These are phyloP conservation scores for Camellia japonica DNA, from an alignment of 148 eudicot genomes.

Conservation along the genomic window DNA sequence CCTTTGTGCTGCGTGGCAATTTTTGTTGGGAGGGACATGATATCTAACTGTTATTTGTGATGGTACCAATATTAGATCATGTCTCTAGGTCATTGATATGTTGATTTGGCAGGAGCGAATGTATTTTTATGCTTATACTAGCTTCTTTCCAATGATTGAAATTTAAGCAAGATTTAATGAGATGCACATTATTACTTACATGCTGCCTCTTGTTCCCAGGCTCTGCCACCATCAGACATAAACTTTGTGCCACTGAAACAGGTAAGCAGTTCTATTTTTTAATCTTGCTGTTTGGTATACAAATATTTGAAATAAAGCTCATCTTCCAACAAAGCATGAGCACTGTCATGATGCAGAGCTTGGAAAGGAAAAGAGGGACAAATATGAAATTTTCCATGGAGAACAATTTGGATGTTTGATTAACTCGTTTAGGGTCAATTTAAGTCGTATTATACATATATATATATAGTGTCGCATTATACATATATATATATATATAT, in stretches of 20 bases:
- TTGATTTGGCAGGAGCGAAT: conserved; percentile 5
- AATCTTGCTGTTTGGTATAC: conserved; percentile 1
- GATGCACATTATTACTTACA: conserved; percentile 7
- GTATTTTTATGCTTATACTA: neutral
- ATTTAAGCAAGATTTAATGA: neutral
- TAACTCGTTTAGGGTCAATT: too few relatives aligned
- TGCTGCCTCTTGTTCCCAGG: conserved; percentile 44
- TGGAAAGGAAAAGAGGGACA: too few relatives aligned
- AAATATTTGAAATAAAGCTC: neutral
- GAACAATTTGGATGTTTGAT: too few relatives aligned
- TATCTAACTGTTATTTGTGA: neutral
- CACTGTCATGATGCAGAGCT: neutral
- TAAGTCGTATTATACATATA: too few relatives aligned
- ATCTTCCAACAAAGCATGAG: neutral
- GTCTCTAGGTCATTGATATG: neutral
- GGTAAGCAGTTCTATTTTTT: conserved; percentile 37
- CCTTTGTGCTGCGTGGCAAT: neutral
- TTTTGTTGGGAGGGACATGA: neutral
- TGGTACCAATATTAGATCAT: neutral
- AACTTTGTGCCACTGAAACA: conserved; percentile 81
- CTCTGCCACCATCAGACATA: conserved; percentile 69
- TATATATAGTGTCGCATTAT: too few relatives aligned
- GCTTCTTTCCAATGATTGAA: neutral
- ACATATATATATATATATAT: too few relatives aligned
- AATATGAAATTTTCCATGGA: too few relatives aligned